Percentiles rank a stretch among this genome's conserved stretches.
These are phyloP conservation scores for Picea glauca DNA, from an alignment of 75 land plant species.

Conservation along the genomic window DNA sequence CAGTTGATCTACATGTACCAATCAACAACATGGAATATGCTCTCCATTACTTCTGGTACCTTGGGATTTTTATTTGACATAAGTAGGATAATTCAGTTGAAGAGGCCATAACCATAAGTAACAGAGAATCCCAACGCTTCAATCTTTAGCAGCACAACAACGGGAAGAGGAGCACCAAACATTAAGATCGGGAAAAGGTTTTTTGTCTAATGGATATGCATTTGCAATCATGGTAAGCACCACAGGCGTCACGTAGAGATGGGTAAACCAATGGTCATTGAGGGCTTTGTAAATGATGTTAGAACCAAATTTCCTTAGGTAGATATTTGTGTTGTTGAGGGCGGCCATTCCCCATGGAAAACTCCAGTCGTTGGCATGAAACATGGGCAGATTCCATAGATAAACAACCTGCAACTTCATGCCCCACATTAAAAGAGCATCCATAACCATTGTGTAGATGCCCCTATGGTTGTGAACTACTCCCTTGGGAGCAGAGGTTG, in stretches of 20 bases:
- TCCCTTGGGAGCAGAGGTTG: slow-evolving; percentile 79
- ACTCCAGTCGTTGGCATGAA: slow-evolving; percentile 85
- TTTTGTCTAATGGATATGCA: too few relatives aligned
- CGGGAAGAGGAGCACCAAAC: too few relatives aligned
- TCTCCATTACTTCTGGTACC: not conserved
- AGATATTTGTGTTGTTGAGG: slow-evolving; percentile 46
- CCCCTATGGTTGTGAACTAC: slow-evolving; percentile 77
- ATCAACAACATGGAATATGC: not conserved
- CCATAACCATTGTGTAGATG: slow-evolving; percentile 36
- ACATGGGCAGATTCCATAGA: slow-evolving; percentile 92
- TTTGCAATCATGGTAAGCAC: too few relatives aligned
- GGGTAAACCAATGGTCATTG: slow-evolving; percentile 33
- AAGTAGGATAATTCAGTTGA: not conserved
- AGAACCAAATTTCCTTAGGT: too few relatives aligned
- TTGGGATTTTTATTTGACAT: not conserved
- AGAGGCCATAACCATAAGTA: not conserved
- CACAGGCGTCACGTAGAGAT: too few relatives aligned
- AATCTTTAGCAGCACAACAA: too few relatives aligned
- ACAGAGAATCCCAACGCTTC: too few relatives aligned
- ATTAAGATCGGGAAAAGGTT: too few relatives aligned
- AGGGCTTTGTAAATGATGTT: slow-evolving; percentile 29
- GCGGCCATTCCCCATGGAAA: slow-evolving; percentile 73
- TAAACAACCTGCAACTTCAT: slow-evolving; percentile 44
- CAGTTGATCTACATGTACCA: not conserved
- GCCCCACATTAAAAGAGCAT: slow-evolving; percentile 39